phyloP scores from a whole-genome alignment of 352 stramenopile species.

The Phytophthora chlamydospora region DNA sequence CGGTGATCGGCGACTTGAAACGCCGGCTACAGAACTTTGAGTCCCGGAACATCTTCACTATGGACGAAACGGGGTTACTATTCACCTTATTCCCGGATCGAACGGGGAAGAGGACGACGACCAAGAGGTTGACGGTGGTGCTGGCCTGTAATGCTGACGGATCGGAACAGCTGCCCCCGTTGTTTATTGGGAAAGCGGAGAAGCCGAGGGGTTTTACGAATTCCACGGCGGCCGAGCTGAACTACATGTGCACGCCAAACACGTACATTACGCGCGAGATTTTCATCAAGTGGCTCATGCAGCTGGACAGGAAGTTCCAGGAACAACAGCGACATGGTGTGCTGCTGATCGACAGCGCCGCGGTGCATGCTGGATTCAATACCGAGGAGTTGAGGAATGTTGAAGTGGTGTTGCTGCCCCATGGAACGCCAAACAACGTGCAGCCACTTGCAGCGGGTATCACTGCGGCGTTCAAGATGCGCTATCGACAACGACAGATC shows the following conservation, averaged over 20 bases:
- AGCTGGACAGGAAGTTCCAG: conserved; percentile 32
- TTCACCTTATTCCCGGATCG: conserved; percentile 34
- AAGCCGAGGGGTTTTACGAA: conserved; percentile 34
- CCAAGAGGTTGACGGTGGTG: conserved; percentile 35
- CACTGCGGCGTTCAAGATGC: conserved; percentile 32
- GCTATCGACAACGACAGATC: conserved; percentile 37
- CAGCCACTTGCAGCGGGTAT: conserved; percentile 36
- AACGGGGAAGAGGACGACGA: conserved; percentile 17
- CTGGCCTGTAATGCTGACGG: conserved; percentile 41
- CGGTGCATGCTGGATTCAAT: conserved; percentile 32
- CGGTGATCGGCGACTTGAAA: conserved; percentile 19
- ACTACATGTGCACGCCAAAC: conserved; percentile 37
- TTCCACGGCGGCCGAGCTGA: conserved; percentile 18
- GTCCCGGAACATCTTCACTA: conserved; percentile 24
- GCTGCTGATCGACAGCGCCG: conserved; percentile 36
- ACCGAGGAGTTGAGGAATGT: conserved; percentile 27
- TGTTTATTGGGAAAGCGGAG: conserved; percentile 46
- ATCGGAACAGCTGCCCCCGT: conserved; percentile 34
- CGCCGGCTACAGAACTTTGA: conserved; percentile 22
- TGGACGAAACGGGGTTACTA: conserved; percentile 37
- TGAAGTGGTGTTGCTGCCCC: conserved; percentile 30
- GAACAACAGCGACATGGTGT: conserved; percentile 29
- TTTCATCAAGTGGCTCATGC: conserved; percentile 41
- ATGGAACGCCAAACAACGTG: conserved; percentile 15
- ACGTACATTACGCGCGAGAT: conserved; percentile 41